Percentiles rank a stretch among this genome's conserved stretches.
Conservation (phyloP, 2,329 filamentous ascomycete species). For the Fusarium sp. region DNA sequence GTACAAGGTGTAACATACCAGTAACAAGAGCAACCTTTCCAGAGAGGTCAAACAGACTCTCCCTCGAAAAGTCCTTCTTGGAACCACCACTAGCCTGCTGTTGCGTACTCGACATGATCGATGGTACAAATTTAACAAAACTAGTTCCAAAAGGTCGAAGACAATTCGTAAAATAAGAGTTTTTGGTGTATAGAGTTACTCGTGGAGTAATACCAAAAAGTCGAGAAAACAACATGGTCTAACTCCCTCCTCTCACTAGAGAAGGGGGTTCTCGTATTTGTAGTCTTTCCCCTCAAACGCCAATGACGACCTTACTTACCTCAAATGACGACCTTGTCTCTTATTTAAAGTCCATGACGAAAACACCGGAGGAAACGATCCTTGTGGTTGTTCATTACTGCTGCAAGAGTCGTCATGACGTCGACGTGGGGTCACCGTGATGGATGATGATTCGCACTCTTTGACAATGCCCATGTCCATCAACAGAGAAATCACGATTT, state of each 20-base stretch:
- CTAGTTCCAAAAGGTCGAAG: slow-evolving; percentile 14
- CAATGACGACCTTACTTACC: slow-evolving; percentile 27
- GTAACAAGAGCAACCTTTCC: slow-evolving; percentile 60
- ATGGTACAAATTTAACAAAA: neutral
- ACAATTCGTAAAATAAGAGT: neutral
- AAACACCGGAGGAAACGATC: slow-evolving; percentile 35
- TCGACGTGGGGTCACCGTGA: slow-evolving; percentile 40
- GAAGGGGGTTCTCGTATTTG: neutral
- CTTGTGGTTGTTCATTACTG: slow-evolving; percentile 1
- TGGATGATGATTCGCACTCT: slow-evolving; percentile 19
- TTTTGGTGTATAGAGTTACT: neutral
- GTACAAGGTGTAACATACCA: slow-evolving; percentile 43
- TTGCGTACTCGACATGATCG: slow-evolving; percentile 32
- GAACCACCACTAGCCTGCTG: slow-evolving; percentile 35
- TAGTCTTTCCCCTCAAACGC: neutral
- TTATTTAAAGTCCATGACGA: slow-evolving; percentile 33
- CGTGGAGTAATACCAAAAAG: neutral
- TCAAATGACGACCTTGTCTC: slow-evolving; percentile 12
- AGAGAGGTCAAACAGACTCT: slow-evolving; percentile 56
- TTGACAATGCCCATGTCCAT: neutral
- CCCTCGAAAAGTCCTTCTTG: slow-evolving; percentile 48
- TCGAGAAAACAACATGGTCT: neutral
- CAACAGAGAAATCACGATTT: slow-evolving; percentile 18
- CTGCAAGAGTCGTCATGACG: slow-evolving; percentile 24
- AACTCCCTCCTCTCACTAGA: neutral